These are phyloP conservation scores for Leishmania aethiopica DNA, from an alignment of 208 protist genomes.

Conservation along the genomic window DNA sequence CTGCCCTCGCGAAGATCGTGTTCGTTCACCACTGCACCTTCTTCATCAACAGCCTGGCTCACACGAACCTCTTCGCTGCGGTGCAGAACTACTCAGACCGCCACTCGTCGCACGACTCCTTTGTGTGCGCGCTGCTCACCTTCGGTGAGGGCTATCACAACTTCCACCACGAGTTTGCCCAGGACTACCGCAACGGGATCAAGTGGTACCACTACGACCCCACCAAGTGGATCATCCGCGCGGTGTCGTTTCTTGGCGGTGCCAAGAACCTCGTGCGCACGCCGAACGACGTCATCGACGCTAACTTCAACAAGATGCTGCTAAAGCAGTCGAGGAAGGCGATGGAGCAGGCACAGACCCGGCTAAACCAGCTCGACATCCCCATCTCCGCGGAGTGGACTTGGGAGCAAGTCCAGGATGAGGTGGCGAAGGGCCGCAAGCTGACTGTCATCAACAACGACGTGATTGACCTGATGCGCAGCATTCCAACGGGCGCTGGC, in stretches of 20 bases:
- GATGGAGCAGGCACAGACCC: slow-evolving; percentile 42
- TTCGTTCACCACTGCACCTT: slow-evolving; percentile 92
- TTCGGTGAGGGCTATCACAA: slow-evolving; percentile 95
- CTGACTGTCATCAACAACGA: slow-evolving; percentile 65
- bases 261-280: slow-evolving; percentile 71
- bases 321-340: slow-evolving; percentile 42
- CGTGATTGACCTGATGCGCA: slow-evolving; percentile 70
- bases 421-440: slow-evolving; percentile 67
- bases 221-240: slow-evolving; percentile 88
- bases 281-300: slow-evolving; percentile 63
- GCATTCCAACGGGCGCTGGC: slow-evolving; percentile 54
- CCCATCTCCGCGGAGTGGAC: slow-evolving; percentile 47
- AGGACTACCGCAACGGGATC: slow-evolving; percentile 93
- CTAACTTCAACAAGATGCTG: slow-evolving; percentile 59
- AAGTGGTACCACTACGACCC: slow-evolving; percentile 93
- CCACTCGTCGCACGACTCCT: slow-evolving; percentile 83
- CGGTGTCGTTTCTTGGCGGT: slow-evolving; percentile 54
- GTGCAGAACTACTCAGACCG: slow-evolving; percentile 82
- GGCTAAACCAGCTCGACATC: slow-evolving; percentile 48
- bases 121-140: slow-evolving; percentile 80
- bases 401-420: slow-evolving; percentile 63
- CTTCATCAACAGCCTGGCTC: slow-evolving; percentile 93
- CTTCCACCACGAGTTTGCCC: slow-evolving; percentile 93
- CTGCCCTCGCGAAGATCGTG: slow-evolving; percentile 71
- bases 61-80: slow-evolving; percentile 73